Evolutionary conservation across 257 asterid genomes (phyloP).

Genomic region (Solanum piurae): DNA sequence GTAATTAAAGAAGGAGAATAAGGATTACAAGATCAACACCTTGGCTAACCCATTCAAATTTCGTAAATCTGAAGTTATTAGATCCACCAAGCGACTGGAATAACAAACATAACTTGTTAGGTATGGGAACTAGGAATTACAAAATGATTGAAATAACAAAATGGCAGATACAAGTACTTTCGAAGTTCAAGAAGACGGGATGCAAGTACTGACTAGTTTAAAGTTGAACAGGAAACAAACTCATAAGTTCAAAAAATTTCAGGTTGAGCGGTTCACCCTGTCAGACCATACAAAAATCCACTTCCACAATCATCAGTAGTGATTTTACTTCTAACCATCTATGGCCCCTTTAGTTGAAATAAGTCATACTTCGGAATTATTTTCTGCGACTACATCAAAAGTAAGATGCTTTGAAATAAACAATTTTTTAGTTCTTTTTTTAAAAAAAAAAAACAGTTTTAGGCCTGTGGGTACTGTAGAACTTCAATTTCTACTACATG

Average conservation of each 20-base stretch:
- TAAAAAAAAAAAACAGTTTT: not conserved
- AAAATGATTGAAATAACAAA: not conserved
- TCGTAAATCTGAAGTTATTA: constrained; percentile 82
- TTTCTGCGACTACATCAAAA: not conserved
- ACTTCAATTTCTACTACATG: not conserved
- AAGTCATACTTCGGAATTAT: not conserved
- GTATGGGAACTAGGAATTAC: not conserved
- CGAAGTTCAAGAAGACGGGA: not conserved
- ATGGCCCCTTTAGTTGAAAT: not conserved
- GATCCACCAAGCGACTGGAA: constrained; percentile 89
- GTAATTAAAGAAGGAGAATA: not conserved
- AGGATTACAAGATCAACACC: constrained; percentile 31
- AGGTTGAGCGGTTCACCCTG: not conserved
- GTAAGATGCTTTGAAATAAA: not conserved
- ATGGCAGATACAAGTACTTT: not conserved
- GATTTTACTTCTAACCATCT: not conserved
- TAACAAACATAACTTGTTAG: not conserved
- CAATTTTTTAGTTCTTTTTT: not conserved
- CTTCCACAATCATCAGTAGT: not conserved
- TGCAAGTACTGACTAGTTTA: not conserved
- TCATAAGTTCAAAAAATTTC: not conserved
- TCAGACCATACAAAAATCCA: not conserved
- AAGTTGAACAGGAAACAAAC: not conserved
- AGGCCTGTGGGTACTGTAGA: not conserved
- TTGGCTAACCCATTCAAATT: constrained; percentile 83